These are phyloP conservation scores for Penicillium paneum DNA, from an alignment of 2,329 filamentous ascomycete species.

Conservation along the genomic window DNA sequence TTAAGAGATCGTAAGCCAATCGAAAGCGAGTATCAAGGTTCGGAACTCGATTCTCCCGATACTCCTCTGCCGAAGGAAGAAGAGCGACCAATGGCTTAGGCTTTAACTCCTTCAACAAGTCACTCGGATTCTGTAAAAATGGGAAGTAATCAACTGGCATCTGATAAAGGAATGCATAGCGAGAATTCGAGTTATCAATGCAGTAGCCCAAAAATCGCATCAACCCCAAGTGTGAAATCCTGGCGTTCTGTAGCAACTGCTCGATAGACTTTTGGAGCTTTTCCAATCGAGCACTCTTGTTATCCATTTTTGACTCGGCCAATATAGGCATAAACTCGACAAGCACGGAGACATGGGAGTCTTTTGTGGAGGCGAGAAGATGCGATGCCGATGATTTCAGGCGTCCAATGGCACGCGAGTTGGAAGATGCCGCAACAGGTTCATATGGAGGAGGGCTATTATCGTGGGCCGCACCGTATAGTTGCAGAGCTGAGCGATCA, in stretches of 20 bases:
- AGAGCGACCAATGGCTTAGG: slow-evolving; percentile 44
- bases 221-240: slow-evolving; percentile 42
- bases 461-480: slow-evolving; percentile 40
- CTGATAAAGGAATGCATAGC: slow-evolving; percentile 61
- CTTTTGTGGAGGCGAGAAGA: slow-evolving; percentile 31
- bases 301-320: slow-evolving; percentile 31
- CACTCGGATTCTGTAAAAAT: slow-evolving; percentile 41
- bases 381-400: slow-evolving; percentile 40
- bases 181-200: slow-evolving; percentile 55
- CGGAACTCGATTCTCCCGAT: slow-evolving; percentile 42
- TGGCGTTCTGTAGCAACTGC: slow-evolving; percentile 41
- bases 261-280: slow-evolving; percentile 40
- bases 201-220: slow-evolving; percentile 51
- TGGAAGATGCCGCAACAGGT: slow-evolving; percentile 41
- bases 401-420: slow-evolving; percentile 42
- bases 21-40: slow-evolving; percentile 62
- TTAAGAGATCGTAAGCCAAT: slow-evolving; percentile 57
- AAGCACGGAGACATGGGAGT: slow-evolving; percentile 39
- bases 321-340: slow-evolving; percentile 45
- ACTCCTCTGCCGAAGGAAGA: slow-evolving; percentile 42
- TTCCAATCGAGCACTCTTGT: slow-evolving; percentile 29
- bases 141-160: slow-evolving; percentile 51
- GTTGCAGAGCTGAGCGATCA: slow-evolving; percentile 39
- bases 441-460: slow-evolving; percentile 44
- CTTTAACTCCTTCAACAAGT: slow-evolving; percentile 36